Conservation (phyloP, 371 early-diverging fungal genomes). For the Mucor saturninus region DNA sequence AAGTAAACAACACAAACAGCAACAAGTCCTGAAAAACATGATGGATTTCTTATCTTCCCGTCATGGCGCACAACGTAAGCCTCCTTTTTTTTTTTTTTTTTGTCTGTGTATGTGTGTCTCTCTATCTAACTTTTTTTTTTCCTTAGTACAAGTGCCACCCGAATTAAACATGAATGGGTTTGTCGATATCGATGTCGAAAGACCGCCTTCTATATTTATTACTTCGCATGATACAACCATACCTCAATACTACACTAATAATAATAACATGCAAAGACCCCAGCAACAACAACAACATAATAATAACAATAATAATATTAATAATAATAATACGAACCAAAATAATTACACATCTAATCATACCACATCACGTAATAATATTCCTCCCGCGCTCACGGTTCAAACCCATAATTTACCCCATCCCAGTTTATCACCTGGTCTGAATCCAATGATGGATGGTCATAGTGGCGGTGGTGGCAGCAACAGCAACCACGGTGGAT, state of each 20-base stretch:
- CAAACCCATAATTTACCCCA: conserved; percentile 34
- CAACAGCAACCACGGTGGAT: neutral
- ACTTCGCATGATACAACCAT: conserved; percentile 32
- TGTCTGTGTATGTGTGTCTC: neutral
- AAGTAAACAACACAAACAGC: conserved; percentile 62
- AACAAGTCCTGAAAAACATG: conserved; percentile 67
- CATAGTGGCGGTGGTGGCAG: too few relatives aligned
- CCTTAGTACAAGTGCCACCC: conserved; percentile 32
- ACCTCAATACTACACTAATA: conserved; percentile 2
- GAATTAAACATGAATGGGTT: conserved; percentile 32
- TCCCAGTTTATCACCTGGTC: conserved; percentile 16
- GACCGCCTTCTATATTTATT: conserved; percentile 38
- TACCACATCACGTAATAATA: neutral
- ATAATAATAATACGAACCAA: neutral
- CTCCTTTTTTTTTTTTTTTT: too few relatives aligned
- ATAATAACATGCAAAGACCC: conserved; percentile 1
- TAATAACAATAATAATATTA: conserved; percentile 1
- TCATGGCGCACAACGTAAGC: conserved; percentile 31
- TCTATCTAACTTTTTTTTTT: conserved; percentile 7
- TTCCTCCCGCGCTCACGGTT: conserved; percentile 26
- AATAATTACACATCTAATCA: neutral
- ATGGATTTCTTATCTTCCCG: conserved; percentile 58
- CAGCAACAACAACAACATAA: conserved; percentile 4
- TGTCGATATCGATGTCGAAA: conserved; percentile 11
- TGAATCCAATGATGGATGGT: conserved; percentile 1